Percentiles rank a stretch among this genome's conserved stretches.
Evolutionary conservation across 2,329 filamentous ascomycete species (phyloP).

Genomic region (Microcera coccophila): DNA sequence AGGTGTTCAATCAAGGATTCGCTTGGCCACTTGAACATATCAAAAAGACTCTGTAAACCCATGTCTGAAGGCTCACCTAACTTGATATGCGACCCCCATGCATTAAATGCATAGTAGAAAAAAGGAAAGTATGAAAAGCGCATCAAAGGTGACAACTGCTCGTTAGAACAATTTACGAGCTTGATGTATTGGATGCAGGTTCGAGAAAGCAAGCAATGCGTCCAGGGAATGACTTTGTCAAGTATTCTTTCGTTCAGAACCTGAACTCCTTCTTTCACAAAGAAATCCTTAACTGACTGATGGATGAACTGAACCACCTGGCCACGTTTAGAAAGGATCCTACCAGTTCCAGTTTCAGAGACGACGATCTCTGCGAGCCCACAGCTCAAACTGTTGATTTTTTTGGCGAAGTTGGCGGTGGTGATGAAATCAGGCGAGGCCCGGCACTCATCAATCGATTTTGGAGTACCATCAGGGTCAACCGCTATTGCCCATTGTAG

Average conservation of each 20-base stretch:
- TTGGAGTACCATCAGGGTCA: conserved; percentile 15
- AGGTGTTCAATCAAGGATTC: not conserved
- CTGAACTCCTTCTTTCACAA: conserved; percentile 22
- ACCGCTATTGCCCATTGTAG: conserved; percentile 32
- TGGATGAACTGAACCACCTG: conserved; percentile 34
- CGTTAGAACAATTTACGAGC: conserved; percentile 13
- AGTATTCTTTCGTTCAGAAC: conserved; percentile 7
- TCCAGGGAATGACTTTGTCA: conserved; percentile 3
- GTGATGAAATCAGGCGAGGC: conserved; percentile 13
- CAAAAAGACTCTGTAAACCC: not conserved
- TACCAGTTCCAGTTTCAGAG: not conserved
- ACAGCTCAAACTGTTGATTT: conserved; percentile 22
- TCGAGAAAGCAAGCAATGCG: conserved; percentile 21
- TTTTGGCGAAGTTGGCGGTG: conserved; percentile 14
- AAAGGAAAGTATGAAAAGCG: not conserved
- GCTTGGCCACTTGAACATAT: not conserved
- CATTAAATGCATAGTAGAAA: not conserved
- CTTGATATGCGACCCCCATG: not conserved
- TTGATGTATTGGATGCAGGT: conserved; percentile 25
- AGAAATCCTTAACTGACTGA: conserved; percentile 33
- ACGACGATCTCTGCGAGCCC: conserved; percentile 27
- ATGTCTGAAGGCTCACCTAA: not conserved
- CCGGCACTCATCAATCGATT: conserved; percentile 19
- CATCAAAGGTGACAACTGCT: not conserved
- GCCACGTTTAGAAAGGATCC: not conserved